Conservation (phyloP, 1,284 basidiomycete species). For the Leccinum griseonigrum region DNA sequence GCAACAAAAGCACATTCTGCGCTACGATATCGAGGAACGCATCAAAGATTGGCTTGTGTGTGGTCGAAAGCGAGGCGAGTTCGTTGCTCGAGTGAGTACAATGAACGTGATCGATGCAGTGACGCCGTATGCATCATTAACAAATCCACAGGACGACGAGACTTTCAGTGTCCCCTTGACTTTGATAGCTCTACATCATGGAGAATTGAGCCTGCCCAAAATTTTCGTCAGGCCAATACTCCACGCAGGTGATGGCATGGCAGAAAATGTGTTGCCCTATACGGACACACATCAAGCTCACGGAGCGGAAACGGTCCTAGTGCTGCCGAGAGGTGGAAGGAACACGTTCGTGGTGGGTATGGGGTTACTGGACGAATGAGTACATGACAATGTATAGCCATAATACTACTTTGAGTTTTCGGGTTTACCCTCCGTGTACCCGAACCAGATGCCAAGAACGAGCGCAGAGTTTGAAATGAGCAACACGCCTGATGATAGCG, state of each 20-base stretch:
- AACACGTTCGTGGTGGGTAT: conserved; percentile 77
- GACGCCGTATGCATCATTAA: conserved; percentile 1
- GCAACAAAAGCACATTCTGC: conserved; percentile 50
- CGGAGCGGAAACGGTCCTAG: conserved; percentile 70
- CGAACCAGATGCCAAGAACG: conserved; percentile 65
- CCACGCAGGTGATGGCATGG: conserved; percentile 47
- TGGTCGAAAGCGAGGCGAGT: conserved; percentile 77
- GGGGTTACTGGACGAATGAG: conserved; percentile 39
- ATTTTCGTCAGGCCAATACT: conserved; percentile 62
- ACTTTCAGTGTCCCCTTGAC: conserved; percentile 61
- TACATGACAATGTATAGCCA: background rate
- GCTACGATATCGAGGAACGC: conserved; percentile 76
- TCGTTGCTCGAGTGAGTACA: conserved; percentile 56
- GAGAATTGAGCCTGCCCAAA: conserved; percentile 68
- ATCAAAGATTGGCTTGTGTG: conserved; percentile 80
- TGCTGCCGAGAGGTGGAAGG: conserved; percentile 74
- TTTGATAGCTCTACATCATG: conserved; percentile 76
- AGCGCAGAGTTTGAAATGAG: conserved; percentile 57
- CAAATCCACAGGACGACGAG: conserved; percentile 49
- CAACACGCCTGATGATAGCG: conserved; percentile 64
- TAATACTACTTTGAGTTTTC: conserved; percentile 2
- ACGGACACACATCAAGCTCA: conserved; percentile 74
- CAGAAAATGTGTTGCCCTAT: conserved; percentile 55
- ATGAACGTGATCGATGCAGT: background rate
- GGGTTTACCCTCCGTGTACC: conserved; percentile 41